Percentiles rank a stretch among this genome's conserved stretches.
Evolutionary conservation across 805 yeast genomes (phyloP).

Genomic region (Torulaspora gathmanii): DNA sequence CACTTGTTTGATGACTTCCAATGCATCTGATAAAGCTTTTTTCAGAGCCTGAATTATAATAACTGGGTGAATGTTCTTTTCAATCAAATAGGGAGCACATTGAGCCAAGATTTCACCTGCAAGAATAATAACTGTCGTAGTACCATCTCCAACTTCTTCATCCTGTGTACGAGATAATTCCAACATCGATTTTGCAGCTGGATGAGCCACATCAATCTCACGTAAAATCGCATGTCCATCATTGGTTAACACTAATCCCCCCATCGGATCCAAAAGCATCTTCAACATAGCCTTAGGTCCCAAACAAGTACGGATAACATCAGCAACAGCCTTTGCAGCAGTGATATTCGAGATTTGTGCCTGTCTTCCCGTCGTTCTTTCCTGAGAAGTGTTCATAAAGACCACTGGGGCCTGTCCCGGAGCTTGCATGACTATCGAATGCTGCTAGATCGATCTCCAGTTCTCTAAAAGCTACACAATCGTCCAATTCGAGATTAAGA

Average conservation of each 20-base stretch:
- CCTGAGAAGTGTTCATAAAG: constrained; percentile 80
- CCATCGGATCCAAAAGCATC: constrained; percentile 92
- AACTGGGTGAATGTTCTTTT: constrained; percentile 95
- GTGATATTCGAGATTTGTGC: constrained; percentile 96
- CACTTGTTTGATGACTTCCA: constrained; percentile 77
- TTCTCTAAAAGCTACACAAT: too few species aligned
- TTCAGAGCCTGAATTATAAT: constrained; percentile 91
- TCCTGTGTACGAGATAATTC: constrained; percentile 96
- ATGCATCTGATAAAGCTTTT: constrained; percentile 84
- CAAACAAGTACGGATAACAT: constrained; percentile 92
- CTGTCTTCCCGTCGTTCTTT: constrained; percentile 92
- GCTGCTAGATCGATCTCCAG: too few species aligned
- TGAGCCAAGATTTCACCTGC: constrained; percentile 98
- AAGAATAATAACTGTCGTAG: constrained; percentile 92
- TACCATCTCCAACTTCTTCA: constrained; percentile 98
- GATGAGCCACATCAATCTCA: constrained; percentile 96
- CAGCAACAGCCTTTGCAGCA: constrained; percentile 99
- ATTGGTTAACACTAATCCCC: constrained; percentile 92
- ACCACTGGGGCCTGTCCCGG: constrained; percentile 81
- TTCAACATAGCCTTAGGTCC: constrained; percentile 99
- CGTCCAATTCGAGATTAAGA: background rate
- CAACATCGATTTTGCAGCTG: constrained; percentile 98
- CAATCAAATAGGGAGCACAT: constrained; percentile 82
- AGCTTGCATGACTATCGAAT: constrained; percentile 12
- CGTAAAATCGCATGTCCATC: constrained; percentile 98